Evolutionary conservation across 495 filamentous ascomycete genomes (phyloP).

Genomic region (Astrothelium macrocarpum): DNA sequence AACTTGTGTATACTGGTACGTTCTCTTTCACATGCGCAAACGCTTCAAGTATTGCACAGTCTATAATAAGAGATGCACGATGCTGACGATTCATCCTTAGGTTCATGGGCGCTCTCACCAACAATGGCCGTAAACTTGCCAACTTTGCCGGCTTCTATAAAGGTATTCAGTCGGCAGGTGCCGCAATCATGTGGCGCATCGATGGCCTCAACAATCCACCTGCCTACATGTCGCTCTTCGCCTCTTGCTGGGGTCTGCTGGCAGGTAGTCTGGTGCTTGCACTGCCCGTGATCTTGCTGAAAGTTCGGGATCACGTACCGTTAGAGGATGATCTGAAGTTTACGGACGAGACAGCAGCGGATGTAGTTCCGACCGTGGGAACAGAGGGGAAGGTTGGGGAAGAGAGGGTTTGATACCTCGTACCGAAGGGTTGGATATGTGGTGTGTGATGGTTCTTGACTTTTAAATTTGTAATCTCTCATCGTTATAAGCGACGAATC

Average conservation of each 20-base stretch:
- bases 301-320: constrained; percentile 61
- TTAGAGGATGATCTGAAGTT: constrained; percentile 74
- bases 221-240: constrained; percentile 48
- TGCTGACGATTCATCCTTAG: constrained; percentile 29
- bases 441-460: not conserved
- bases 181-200: constrained; percentile 70
- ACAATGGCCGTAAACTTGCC: constrained; percentile 83
- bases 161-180: constrained; percentile 90
- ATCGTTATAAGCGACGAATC: no score
- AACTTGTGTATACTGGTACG: constrained; percentile 78
- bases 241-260: constrained; percentile 61
- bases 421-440: not conserved
- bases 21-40: no score
- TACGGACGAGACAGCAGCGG: constrained; percentile 66
- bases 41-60: no score
- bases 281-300: constrained; percentile 67
- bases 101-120: constrained; percentile 87
- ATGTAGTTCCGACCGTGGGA: constrained; percentile 38
- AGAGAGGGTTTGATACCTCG: not conserved
- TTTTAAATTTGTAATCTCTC: not conserved
- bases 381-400: not conserved
- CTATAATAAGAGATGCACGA: no score
- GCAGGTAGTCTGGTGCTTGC: constrained; percentile 62
- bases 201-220: constrained; percentile 47
- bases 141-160: constrained; percentile 96